Evolutionary conservation across 2,329 filamentous ascomycete species (phyloP), one percentile per base, ranked within the genome.

Genomic region (Fusarium sp.): DNA sequence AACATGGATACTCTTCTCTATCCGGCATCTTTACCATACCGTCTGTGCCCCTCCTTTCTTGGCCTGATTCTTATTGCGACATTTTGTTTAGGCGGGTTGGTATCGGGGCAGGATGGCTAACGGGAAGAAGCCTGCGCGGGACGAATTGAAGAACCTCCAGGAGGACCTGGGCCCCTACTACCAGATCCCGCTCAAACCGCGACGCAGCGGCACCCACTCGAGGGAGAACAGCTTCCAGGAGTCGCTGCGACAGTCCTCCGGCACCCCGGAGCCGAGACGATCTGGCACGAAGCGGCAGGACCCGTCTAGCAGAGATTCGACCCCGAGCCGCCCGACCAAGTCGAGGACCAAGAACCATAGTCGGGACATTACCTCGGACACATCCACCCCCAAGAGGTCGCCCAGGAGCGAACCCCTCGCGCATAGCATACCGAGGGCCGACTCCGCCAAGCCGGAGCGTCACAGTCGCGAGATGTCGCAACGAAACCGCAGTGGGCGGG

Each of bases 401-500:
- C 77, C 77, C 4, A 73, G 65, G 67, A 75, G 70, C 58, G 77
- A 79, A 65, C 71, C 73, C 2, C 8, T 58, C 36, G 58, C 63
- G 36, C 65, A 73, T 20, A 66, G 65, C 45, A 78, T 74, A 27
- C 77, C 77, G 54, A 73, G 66, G 42, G 69, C 69, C n/a, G 76
- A 79, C 61, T 69, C 73, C 68, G 66, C 65, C 60, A 79, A 75
- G 66, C 68, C 68, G 31, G 75, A 77, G 65, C 73, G 68, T 35
- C 69, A 73, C 33, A 73, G 64, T 38, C 69, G 72, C 77, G 71
- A 75, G 63, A 86, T 86, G 84, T 85, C 84, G 50, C 84, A 86
- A 77, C 81, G 84, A 69, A 85, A 84, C 69, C 83, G 85, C 64
- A 85, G 84, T 75, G 84, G 83, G 61, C 84, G 85, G 70, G 84